A percentile compares a stretch with the other conserved stretches of the same genome.
Evolutionary conservation across 176 grass and related monocot genomes (phyloP).

Genomic region (Eragrostis nindensis): DNA sequence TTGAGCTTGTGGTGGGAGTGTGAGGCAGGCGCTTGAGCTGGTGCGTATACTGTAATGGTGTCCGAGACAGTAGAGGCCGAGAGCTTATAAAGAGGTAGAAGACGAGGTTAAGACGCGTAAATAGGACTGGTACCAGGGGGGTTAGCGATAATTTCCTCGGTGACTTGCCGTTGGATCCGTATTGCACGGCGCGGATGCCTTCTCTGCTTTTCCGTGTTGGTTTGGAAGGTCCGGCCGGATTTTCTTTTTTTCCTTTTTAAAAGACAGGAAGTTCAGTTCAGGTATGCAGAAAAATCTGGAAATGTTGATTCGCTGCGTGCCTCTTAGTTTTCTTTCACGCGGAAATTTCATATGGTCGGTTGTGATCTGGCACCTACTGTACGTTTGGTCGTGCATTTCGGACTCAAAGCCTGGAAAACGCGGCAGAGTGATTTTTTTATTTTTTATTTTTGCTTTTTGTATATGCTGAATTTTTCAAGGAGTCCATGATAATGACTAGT

Average conservation of each 20-base stretch:
- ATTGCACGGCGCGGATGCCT: neutral
- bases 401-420: neutral
- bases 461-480: neutral
- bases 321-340: conserved; percentile 1
- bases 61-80: conserved; percentile 21
- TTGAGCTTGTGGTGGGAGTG: neutral
- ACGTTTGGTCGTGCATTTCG: conserved; percentile 18
- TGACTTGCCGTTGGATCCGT: conserved; percentile 26
- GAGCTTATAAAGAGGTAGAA: conserved; percentile 48
- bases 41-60: conserved; percentile 43
- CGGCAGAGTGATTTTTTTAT: neutral
- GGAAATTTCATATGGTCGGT: neutral
- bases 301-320: neutral
- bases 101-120: neutral
- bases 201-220: neutral
- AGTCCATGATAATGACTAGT: neutral
- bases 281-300: neutral
- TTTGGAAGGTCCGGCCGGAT: conserved; percentile 13
- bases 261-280: neutral
- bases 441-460: neutral
- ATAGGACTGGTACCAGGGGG: neutral
- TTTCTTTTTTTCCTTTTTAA: neutral
- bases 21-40: neutral
- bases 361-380: neutral
- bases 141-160: neutral